Evolutionary conservation across 2,329 filamentous ascomycete genomes (phyloP), one percentile per base, ranked within the genome.

Genomic region (Ophiostoma novo-ulmi): DNA sequence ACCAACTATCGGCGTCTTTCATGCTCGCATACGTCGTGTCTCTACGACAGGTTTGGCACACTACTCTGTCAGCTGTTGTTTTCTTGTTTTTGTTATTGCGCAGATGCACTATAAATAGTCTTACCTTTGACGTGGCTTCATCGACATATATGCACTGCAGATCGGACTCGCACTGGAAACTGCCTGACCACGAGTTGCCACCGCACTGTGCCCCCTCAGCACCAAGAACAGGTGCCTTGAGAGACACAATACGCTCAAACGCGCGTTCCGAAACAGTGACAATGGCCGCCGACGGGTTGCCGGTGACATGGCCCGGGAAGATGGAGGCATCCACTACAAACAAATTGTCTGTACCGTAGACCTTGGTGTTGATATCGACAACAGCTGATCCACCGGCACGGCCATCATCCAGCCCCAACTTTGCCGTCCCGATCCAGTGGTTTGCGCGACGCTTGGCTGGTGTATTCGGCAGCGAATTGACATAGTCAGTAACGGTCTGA

Each of bases 331-430:
- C 52, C 8, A 58, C 52, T 1, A 58, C 20, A 26, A 58, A 58
- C 52, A 58, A 14, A 78, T 91, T 90, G 75, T 90, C 87, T 0
- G 86, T 90, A 52, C 88, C 88, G 75, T 87, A 90, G 6, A 91
- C 87, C 78, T 85, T 86, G 71, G 87, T 85, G 78, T 90, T 81
- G 13, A 82, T 77, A 74, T 90, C 88, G 0, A 90, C 88, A 2
- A 91, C 88, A 0, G 86, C 81, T 7, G 81, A 83, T 20, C 88
- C 87, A n/a, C 77, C 79, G 68, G 78, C 73, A 10, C 84, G 83
- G 20, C 85, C 86, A 67, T 87, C 84, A 70, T 87, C 83, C 0
- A 79, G 80, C 14, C 88, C 88, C 74, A 90, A 82, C 77, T 89
- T 90, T 68, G 84, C 83, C 0, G 87, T 89, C 52, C 87, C 82